Evolutionary conservation across 768 basidiomycete species (phyloP), one percentile per base, ranked within the genome.

Genomic region (Boletus barrowsii): DNA sequence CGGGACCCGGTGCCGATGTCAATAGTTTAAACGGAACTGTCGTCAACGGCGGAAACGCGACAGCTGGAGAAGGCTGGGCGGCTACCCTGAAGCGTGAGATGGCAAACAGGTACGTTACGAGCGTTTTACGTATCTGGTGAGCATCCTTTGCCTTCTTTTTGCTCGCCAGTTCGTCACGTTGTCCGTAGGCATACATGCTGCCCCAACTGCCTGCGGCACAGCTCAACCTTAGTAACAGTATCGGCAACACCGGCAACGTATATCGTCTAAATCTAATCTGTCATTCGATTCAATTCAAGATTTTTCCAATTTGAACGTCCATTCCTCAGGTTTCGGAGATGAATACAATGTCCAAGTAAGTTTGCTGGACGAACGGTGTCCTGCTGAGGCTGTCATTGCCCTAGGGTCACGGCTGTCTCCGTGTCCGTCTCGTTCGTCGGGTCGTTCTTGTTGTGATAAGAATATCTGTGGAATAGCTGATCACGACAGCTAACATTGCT

Each of bases 351-450:
- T 94, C 5, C 90, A 93, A 72, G 83, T 81, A 14, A 90, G 90
- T 20, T 93, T 93, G 91, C 17, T 94, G 92, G 91, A 92, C 90
- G 41, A 93, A 93, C 61, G 90, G 90, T 18, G 89, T 86, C 10
- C 65, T 83, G 49, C 4, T 54, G 41, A 49, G 22, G 35, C 2
- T 37, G 3, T 48, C 42, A 3, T 41, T 43, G 4, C 22, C 42
- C 0, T 55, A 52, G 8, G 42, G 33, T 24, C 24, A 10, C 60
- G 17, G 32, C 24, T 4, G 5, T 47, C 5, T 42, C 42, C 26
- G 43, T 45, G 0, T 6, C 57, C 2, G 54, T 30, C 9, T 48
- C 55, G 5, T 22, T 60, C n/a, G 41, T 57, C 4, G 55, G 46
- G n/a, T n/a, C n/a, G 8, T 18, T 44, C 3, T 45, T 58, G 47